phyloP scores from a whole-genome alignment of 192 early-diverging fungal genomes.

The Coemansia interrupta region DNA sequence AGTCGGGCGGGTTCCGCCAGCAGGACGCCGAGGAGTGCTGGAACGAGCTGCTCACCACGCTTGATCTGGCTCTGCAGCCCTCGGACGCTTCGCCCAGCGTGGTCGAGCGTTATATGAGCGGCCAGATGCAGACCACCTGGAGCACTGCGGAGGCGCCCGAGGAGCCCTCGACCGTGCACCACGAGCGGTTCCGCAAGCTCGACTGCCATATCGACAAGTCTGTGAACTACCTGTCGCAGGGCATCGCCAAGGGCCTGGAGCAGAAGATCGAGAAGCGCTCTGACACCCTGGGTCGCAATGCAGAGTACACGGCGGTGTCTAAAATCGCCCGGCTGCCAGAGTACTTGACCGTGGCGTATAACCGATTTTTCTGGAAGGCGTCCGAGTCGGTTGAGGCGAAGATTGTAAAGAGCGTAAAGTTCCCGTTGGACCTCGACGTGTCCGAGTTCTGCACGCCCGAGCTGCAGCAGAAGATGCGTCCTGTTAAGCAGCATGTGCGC shows the following conservation, averaged over 20 bases:
- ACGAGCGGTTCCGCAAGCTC: slow-evolving; percentile 77
- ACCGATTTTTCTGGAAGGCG: slow-evolving; percentile 94
- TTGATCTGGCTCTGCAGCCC: slow-evolving; percentile 38
- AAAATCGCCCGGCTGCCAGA: slow-evolving; percentile 79
- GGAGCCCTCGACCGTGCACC: slow-evolving; percentile 59
- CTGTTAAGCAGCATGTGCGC: slow-evolving; percentile 61
- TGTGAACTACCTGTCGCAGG: slow-evolving; percentile 44
- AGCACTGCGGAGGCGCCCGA: slow-evolving; percentile 67
- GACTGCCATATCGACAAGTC: slow-evolving; percentile 62
- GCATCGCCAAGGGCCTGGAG: slow-evolving; percentile 59
- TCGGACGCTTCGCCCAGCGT: slow-evolving; percentile 6
- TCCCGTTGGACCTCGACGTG: slow-evolving; percentile 87
- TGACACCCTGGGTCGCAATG: slow-evolving; percentile 69
- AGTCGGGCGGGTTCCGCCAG: slow-evolving; percentile 71
- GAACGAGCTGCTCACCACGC: slow-evolving; percentile 74
- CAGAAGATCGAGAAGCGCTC: slow-evolving; percentile 91
- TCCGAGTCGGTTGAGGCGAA: slow-evolving; percentile 78
- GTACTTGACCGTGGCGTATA: slow-evolving; percentile 88
- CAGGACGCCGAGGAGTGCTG: slow-evolving; percentile 99
- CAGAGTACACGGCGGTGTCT: slow-evolving; percentile 71
- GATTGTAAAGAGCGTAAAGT: slow-evolving; percentile 93
- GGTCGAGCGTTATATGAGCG: slow-evolving; percentile 81
- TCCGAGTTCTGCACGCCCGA: slow-evolving; percentile 82
- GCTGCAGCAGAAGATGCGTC: slow-evolving; percentile 69
- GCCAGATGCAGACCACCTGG: slow-evolving; percentile 56